Conservation (phyloP, 2,329 filamentous ascomycete genomes). For the Verticillium klebahnii region DNA sequence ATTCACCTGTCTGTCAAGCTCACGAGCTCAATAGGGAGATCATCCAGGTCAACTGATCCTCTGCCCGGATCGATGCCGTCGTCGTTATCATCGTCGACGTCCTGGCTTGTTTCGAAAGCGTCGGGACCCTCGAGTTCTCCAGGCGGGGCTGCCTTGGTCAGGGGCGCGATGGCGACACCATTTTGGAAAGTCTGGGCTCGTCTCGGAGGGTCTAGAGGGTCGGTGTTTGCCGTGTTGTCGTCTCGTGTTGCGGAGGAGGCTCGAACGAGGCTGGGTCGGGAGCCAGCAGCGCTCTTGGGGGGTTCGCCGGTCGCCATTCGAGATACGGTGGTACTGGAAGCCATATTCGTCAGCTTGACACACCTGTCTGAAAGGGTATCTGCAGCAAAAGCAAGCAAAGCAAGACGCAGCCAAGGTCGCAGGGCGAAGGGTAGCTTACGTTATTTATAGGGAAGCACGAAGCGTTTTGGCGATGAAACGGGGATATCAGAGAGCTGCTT, state of each 20-base stretch:
- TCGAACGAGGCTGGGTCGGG: constrained; percentile 24
- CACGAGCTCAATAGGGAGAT: constrained; percentile 89
- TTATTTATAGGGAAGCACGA: neutral
- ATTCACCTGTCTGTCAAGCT: constrained; percentile 80
- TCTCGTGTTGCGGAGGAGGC: constrained; percentile 23
- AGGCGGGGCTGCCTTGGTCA: constrained; percentile 11
- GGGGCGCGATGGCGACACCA: neutral
- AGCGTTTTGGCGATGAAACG: neutral
- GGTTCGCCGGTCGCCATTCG: constrained; percentile 28
- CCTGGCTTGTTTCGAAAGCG: constrained; percentile 43
- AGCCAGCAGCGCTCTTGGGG: constrained; percentile 18
- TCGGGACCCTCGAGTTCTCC: constrained; percentile 30
- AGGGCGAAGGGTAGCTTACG: neutral
- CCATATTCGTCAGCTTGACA: neutral
- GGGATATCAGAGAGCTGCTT: neutral
- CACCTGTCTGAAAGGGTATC: neutral
- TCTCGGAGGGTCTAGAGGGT: constrained; percentile 28
- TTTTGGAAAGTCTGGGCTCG: constrained; percentile 16
- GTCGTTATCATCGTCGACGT: constrained; percentile 37
- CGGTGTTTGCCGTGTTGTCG: constrained; percentile 14
- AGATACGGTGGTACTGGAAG: constrained; percentile 8
- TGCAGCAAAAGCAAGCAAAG: neutral
- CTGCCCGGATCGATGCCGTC: constrained; percentile 42
- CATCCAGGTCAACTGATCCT: constrained; percentile 70
- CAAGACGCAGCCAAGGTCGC: neutral